Evolutionary conservation across 306 rosid genomes (phyloP).

Genomic region (Benincasa hispida): DNA sequence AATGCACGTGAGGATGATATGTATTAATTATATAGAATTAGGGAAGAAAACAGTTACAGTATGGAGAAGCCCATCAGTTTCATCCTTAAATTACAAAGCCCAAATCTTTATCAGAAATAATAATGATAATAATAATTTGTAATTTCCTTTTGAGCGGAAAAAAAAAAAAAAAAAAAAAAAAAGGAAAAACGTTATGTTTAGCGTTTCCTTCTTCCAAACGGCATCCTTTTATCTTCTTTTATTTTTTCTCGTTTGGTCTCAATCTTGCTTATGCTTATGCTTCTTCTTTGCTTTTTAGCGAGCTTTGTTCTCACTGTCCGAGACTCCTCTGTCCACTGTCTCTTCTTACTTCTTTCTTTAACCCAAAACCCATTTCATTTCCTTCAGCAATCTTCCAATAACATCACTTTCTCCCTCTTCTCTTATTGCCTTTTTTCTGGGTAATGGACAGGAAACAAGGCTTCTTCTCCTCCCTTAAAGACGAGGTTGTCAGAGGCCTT

Average conservation of each 20-base stretch:
- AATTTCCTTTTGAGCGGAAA: neutral
- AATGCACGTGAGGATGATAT: neutral
- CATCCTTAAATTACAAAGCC: conserved; percentile 22
- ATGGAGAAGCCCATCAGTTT: neutral
- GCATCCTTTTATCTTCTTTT: conserved; percentile 5
- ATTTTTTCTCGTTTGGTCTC: neutral
- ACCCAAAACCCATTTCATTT: neutral
- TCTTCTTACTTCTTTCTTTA: neutral
- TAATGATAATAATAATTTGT: no score
- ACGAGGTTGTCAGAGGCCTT: conserved; percentile 74
- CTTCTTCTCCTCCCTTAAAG: conserved; percentile 67
- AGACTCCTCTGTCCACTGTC: neutral
- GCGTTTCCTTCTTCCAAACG: neutral
- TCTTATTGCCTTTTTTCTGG: neutral
- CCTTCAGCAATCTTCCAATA: neutral
- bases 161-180: neutral
- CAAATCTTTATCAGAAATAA: neutral
- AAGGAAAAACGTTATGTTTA: neutral
- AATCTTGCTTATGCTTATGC: neutral
- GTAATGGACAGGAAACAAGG: conserved; percentile 86
- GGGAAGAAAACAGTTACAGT: neutral
- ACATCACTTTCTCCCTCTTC: neutral
- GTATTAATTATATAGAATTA: neutral
- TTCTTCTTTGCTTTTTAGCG: conserved; percentile 4
- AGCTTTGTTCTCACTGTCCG: conserved; percentile 16